Evolutionary conservation across 2,329 filamentous ascomycete species (phyloP).

Genomic region (Aspergillus melleus): DNA sequence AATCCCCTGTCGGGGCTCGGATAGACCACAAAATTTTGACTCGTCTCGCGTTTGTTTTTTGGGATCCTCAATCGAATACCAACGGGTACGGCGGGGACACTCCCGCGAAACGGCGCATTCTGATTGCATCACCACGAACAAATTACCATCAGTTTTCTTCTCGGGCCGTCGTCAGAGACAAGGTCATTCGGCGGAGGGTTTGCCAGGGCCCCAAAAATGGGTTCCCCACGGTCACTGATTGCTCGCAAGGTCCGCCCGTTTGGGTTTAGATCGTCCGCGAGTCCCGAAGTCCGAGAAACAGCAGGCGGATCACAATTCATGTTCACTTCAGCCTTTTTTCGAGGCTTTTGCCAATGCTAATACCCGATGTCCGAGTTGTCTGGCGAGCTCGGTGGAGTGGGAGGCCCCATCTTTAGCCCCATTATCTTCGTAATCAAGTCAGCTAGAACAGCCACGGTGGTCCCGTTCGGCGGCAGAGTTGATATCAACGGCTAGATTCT

Average conservation of each 20-base stretch:
- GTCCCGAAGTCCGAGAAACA: conserved; percentile 3
- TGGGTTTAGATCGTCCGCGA: conserved; percentile 24
- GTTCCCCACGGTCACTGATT: neutral
- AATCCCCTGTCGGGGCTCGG: neutral
- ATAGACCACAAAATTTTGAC: conserved; percentile 1
- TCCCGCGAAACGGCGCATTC: neutral
- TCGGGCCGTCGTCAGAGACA: conserved; percentile 1
- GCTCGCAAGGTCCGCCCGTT: conserved; percentile 28
- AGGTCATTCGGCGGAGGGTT: conserved; percentile 7
- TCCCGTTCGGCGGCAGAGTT: neutral
- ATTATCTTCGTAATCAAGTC: neutral
- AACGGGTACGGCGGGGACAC: conserved; percentile 1
- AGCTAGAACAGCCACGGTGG: neutral
- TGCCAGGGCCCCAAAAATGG: neutral
- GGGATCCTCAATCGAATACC: neutral
- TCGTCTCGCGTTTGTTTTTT: neutral
- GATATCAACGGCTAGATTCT: neutral
- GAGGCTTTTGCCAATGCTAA: neutral
- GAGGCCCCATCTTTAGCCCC: neutral
- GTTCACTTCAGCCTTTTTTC: neutral
- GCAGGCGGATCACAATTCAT: neutral
- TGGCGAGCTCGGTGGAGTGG: neutral
- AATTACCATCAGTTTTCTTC: neutral
- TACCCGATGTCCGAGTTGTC: neutral
- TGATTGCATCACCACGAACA: neutral